Evolutionary conservation across 495 filamentous ascomycete genomes (phyloP), one percentile per base, ranked within the genome.

Genomic region (Penicillium pancosmium): DNA sequence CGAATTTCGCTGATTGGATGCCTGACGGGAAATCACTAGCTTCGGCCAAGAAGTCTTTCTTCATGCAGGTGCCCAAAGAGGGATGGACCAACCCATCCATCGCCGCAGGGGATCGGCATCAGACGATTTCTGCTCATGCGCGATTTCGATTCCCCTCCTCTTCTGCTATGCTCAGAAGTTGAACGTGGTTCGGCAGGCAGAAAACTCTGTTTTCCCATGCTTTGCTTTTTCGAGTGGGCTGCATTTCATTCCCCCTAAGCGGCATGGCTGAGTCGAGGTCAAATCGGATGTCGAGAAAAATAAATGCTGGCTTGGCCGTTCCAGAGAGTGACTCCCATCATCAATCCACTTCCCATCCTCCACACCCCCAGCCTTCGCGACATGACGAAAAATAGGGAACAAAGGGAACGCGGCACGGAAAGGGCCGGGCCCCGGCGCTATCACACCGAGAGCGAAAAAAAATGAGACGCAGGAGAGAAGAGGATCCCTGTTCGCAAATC

Each of bases 371-470:
- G 41, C 16, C 16, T 19, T 44, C 41, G 12, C n/a, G 15, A 16
- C 41, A 44, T n/a, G n/a, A 48, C 10, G 23, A 48, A 48, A 10
- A 48, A 27, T 25, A 25, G 46, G 46, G 23, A 48, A 48, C 10
- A 23, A 48, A 48, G 46, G 46, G 53, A 57, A 63, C 57, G 64
- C 73, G 72, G 72, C 61, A 78, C 75, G 73, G 75, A 74, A 77
- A 77, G 75, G 75, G 68, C 74, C 75, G 73, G 73, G 63, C 71
- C 75, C 72, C 64, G 64, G 57, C 66, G 62, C 64, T 63, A 66
- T 63, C 64, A 61, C 47, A 56, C 48, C 53, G 46, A 54, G 56
- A 53, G 41, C 44, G n/a, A 56, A 16, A 51, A 62, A 62, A 60
- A 56, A 50, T 49, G 52, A 59, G 56, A 67, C 49, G 33, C 49